phyloP scores from a whole-genome alignment of 257 asterid genomes.

The Marsdenia floribunda region DNA sequence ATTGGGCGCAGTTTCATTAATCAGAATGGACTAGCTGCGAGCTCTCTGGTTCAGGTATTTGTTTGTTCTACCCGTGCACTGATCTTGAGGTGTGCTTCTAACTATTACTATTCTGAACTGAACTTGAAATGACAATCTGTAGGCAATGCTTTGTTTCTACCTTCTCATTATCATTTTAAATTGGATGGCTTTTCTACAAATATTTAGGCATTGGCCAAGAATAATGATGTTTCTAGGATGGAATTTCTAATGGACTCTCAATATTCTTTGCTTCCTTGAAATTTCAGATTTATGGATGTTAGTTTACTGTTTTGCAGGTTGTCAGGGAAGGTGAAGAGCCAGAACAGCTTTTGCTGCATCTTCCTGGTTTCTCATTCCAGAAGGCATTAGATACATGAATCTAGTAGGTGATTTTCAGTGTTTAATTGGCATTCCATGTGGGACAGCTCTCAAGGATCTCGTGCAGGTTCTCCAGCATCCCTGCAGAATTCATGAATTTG shows the following conservation, averaged over 20 bases:
- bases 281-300: not conserved
- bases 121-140: not conserved
- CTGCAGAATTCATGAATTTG: constrained; percentile 30
- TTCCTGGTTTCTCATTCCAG: constrained; percentile 31
- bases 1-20: constrained; percentile 33
- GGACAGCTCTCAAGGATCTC: constrained; percentile 2
- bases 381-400: constrained; percentile 29
- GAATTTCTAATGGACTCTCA: not conserved
- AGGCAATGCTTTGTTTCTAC: not conserved
- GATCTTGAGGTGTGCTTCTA: not conserved
- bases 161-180: not conserved
- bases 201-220: not conserved
- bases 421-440: not conserved
- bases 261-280: not conserved
- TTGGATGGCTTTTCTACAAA: not conserved
- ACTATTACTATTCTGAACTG: not conserved
- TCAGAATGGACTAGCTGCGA: constrained; percentile 40
- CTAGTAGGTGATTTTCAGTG: constrained; percentile 19
- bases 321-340: constrained; percentile 50
- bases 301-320: constrained; percentile 29
- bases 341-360: constrained; percentile 37
- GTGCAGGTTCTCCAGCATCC: constrained; percentile 30
- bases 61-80: not conserved
- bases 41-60: constrained; percentile 37
- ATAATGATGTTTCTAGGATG: not conserved